Conservation (phyloP, 495 filamentous ascomycete genomes). For the Neurospora sp. region DNA sequence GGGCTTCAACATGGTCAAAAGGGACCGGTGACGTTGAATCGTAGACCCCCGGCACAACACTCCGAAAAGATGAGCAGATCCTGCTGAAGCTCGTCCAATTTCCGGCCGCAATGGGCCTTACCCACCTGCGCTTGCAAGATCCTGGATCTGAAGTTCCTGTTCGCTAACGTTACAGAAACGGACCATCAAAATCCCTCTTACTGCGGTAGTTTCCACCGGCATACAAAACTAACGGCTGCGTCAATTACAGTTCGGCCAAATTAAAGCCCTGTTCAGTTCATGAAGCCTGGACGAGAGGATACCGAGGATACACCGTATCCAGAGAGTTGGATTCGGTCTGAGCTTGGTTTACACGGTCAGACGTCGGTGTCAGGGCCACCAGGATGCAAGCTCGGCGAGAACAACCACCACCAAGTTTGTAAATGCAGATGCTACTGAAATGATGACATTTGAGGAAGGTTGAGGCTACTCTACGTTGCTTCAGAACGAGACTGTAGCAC, state of each 20-base stretch:
- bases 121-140: background rate
- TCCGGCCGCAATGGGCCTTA: background rate
- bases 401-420: background rate
- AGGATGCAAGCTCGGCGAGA: background rate
- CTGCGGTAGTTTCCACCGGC: background rate
- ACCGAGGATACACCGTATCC: background rate
- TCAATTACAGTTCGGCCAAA: background rate
- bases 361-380: background rate
- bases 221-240: background rate
- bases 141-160: background rate
- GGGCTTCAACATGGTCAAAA: background rate
- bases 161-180: background rate
- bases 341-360: background rate
- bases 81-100: background rate
- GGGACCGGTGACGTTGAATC: background rate
- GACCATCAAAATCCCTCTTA: background rate
- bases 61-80: background rate
- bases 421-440: background rate
- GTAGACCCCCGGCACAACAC: background rate
- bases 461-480: background rate
- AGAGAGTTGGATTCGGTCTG: background rate
- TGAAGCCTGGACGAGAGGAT: background rate
- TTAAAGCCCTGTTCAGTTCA: background rate
- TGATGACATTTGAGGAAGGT: background rate
- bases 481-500: background rate